Percentiles rank a stretch among this genome's conserved stretches.
Conservation (phyloP, 2,329 filamentous ascomycete species). For the Clarireedia paspali region DNA sequence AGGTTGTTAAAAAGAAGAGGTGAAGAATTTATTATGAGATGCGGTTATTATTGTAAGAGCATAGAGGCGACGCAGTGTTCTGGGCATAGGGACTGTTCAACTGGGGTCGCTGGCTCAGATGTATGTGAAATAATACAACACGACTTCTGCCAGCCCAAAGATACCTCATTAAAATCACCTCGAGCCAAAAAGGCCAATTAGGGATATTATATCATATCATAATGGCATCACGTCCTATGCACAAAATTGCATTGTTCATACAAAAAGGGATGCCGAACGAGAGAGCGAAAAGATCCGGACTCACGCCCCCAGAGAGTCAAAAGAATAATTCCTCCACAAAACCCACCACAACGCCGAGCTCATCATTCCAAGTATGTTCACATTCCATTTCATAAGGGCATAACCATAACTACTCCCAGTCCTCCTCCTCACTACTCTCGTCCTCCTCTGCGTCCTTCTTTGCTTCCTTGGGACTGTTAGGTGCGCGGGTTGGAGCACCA, state of each 20-base stretch:
- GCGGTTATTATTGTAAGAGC: too few relatives aligned
- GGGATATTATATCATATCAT: too few relatives aligned
- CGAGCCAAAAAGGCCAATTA: too few relatives aligned
- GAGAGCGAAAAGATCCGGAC: not conserved
- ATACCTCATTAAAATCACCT: too few relatives aligned
- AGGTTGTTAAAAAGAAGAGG: conserved; percentile 59
- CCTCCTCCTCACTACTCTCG: conserved; percentile 61
- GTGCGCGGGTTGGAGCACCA: conserved; percentile 69
- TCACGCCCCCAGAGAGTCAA: not conserved
- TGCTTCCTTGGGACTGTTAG: conserved; percentile 54
- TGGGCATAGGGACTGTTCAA: not conserved
- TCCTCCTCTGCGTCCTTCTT: conserved; percentile 40
- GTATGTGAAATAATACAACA: too few relatives aligned
- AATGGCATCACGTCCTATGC: too few relatives aligned
- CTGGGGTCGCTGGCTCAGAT: too few relatives aligned
- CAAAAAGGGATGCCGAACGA: not conserved
- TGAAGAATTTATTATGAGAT: conserved; percentile 8
- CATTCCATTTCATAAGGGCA: not conserved
- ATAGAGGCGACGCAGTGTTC: not conserved
- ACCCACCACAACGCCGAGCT: conserved; percentile 13
- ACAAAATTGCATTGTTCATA: too few relatives aligned
- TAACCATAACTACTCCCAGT: conserved; percentile 57
- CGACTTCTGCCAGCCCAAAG: too few relatives aligned
- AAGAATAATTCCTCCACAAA: not conserved
- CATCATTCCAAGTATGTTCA: not conserved